phyloP scores from a whole-genome alignment of 164 flowering plant species.

The Aristolochia fimbriata region DNA sequence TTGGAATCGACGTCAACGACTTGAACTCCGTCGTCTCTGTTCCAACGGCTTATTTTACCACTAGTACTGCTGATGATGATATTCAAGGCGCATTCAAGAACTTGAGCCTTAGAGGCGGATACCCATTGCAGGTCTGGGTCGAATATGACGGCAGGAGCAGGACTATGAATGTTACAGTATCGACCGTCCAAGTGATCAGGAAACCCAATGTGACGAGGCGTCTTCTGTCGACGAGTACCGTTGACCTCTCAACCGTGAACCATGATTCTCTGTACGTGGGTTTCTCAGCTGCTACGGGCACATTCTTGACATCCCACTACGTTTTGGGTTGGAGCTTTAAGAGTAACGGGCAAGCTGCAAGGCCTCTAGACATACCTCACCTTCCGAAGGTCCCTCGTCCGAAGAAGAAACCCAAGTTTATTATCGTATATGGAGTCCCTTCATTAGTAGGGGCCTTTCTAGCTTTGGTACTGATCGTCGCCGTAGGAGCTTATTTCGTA shows the following conservation, averaged over 20 bases:
- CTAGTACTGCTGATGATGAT: too few species aligned
- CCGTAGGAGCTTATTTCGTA: conserved; percentile 16
- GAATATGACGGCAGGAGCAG: conserved; percentile 39
- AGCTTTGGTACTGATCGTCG: conserved; percentile 6
- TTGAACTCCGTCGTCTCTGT: conserved; percentile 39
- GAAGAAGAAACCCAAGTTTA: conserved; percentile 16
- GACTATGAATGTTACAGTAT: conserved; percentile 33
- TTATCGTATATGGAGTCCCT: conserved; percentile 12
- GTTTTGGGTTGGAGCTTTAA: conserved; percentile 29
- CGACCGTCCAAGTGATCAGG: conserved; percentile 16
- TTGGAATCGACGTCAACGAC: conserved; percentile 57
- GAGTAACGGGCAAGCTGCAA: conserved; percentile 17
- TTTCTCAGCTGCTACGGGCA: conserved; percentile 66
- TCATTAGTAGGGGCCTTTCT: conserved; percentile 17
- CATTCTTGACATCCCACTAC: conserved; percentile 21
- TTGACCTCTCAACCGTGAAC: conserved; percentile 46
- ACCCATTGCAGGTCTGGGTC: conserved; percentile 46
- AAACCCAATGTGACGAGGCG: conserved; percentile 29
- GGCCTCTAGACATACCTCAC: conserved; percentile 18
- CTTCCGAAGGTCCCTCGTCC: conserved; percentile 38
- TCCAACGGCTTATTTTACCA: conserved; percentile 14
- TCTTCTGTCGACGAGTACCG: conserved; percentile 24
- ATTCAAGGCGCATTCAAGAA: neutral
- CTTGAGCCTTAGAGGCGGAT: conserved; percentile 33
- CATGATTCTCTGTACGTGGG: conserved; percentile 57